These are phyloP conservation scores for Pichia eremophila DNA, from an alignment of 805 yeast genomes.

Conservation along the genomic window DNA sequence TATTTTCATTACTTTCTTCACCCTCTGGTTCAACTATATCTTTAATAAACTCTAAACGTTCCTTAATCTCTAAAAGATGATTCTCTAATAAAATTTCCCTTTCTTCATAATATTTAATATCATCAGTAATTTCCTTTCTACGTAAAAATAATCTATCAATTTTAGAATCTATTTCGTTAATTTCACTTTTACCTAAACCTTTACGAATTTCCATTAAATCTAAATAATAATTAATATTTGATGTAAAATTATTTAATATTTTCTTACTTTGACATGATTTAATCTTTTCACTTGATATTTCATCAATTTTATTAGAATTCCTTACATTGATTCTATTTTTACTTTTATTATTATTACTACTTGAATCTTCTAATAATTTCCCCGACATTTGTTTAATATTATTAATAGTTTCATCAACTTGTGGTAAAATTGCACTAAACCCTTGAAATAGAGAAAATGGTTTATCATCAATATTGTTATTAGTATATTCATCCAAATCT, in stretches of 20 bases:
- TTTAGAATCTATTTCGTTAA: conserved; percentile 51
- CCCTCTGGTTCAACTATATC: conserved; percentile 26
- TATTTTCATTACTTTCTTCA: conserved; percentile 11
- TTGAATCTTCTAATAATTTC: background rate
- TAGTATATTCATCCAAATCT: no score
- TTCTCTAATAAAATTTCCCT: conserved; percentile 49
- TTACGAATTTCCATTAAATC: conserved; percentile 55
- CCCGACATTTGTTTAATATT: conserved; percentile 3
- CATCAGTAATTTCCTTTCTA: conserved; percentile 47
- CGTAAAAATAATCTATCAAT: conserved; percentile 41
- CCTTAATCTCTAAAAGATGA: conserved; percentile 34
- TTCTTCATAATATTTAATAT: conserved; percentile 51
- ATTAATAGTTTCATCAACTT: conserved; percentile 35
- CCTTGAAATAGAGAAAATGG: conserved; percentile 59
- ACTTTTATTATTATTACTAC: conserved; percentile 1
- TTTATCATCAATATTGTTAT: background rate
- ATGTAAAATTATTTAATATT: conserved; percentile 26
- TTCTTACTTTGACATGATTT: conserved; percentile 32
- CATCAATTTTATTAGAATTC: conserved; percentile 18
- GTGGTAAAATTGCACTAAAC: conserved; percentile 49
- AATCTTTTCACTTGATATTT: conserved; percentile 33
- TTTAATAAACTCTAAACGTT: conserved; percentile 34
- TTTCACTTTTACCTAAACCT: conserved; percentile 54
- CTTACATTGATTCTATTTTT: background rate
- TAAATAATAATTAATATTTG: conserved; percentile 35